Conservation (phyloP, 805 yeast genomes). For the Saitoella complicata region DNA sequence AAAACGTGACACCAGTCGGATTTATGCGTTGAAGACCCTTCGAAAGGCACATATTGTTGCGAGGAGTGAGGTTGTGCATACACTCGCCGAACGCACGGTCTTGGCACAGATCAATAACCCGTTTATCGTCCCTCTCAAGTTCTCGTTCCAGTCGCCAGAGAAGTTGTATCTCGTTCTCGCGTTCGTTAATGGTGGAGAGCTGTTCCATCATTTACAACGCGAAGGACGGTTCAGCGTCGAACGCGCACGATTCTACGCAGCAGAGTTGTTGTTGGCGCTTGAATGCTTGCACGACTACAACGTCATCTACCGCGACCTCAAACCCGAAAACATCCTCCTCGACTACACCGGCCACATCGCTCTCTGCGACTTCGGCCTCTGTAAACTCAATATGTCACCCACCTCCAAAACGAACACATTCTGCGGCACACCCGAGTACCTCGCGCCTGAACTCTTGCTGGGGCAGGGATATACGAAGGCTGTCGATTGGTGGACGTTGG, state of each 20-base stretch:
- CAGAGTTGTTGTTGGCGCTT: conserved; percentile 82
- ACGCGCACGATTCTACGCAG: conserved; percentile 82
- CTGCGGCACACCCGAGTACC: conserved; percentile 95
- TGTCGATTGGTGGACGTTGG: conserved; percentile 98
- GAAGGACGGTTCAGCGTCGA: conserved; percentile 80
- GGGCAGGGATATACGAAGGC: conserved; percentile 90
- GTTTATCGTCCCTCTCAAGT: conserved; percentile 88
- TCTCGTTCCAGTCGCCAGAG: conserved; percentile 94
- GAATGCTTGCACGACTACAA: conserved; percentile 82
- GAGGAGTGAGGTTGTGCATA: conserved; percentile 87
- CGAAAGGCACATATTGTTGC: conserved; percentile 90
- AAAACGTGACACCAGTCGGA: conserved; percentile 85
- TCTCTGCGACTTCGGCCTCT: conserved; percentile 89
- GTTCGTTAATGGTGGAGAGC: conserved; percentile 92
- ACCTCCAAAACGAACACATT: conserved; percentile 63
- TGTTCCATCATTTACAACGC: conserved; percentile 83
- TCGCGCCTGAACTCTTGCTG: conserved; percentile 83
- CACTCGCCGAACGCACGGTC: conserved; percentile 91
- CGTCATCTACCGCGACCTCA: conserved; percentile 86
- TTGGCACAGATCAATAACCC: conserved; percentile 86
- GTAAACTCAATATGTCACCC: conserved; percentile 85
- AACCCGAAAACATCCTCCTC: conserved; percentile 85
- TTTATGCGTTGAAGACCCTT: conserved; percentile 86
- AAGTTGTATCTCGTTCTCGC: conserved; percentile 80
- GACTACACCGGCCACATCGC: conserved; percentile 98